Conservation (phyloP, 2,329 filamentous ascomycete species). For the Microascus cirrosus region DNA sequence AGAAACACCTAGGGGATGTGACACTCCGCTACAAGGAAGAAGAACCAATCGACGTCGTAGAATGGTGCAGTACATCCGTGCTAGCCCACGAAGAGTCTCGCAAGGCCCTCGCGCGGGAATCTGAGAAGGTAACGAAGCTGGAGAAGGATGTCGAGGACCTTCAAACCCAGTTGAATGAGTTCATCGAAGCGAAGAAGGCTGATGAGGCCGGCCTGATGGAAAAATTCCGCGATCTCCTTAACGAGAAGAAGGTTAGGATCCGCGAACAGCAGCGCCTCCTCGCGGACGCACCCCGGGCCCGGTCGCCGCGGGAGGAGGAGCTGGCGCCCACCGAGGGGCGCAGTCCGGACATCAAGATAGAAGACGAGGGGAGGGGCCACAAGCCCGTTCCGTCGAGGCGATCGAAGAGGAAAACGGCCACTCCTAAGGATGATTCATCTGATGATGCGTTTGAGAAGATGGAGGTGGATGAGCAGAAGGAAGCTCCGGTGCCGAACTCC, state of each 20-base stretch:
- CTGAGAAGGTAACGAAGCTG: conserved; percentile 30
- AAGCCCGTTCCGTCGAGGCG: conserved; percentile 25
- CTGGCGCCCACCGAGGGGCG: neutral
- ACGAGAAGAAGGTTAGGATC: conserved; percentile 73
- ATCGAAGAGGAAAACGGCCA: conserved; percentile 37
- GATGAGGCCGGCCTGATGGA: conserved; percentile 56
- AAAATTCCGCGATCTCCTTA: conserved; percentile 61
- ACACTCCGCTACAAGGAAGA: conserved; percentile 41
- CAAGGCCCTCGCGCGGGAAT: conserved; percentile 28
- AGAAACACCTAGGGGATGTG: conserved; percentile 62
- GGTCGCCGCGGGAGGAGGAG: neutral
- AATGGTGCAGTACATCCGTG: conserved; percentile 56
- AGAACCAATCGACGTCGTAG: conserved; percentile 52
- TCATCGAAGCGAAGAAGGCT: conserved; percentile 53
- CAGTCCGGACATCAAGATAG: neutral
- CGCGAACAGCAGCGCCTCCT: conserved; percentile 59
- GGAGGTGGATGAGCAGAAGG: conserved; percentile 30
- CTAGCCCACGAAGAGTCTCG: conserved; percentile 33
- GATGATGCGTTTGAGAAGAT: conserved; percentile 38
- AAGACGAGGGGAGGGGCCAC: conserved; percentile 10
- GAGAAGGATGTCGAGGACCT: conserved; percentile 47
- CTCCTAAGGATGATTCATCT: conserved; percentile 24
- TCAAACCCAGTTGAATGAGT: conserved; percentile 51
- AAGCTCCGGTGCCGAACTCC: conserved; percentile 12
- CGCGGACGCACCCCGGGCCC: conserved; percentile 28